Base-by-base conservation (phyloP, 176 grass and related monocot species). In the Stipa capillata region DNA sequence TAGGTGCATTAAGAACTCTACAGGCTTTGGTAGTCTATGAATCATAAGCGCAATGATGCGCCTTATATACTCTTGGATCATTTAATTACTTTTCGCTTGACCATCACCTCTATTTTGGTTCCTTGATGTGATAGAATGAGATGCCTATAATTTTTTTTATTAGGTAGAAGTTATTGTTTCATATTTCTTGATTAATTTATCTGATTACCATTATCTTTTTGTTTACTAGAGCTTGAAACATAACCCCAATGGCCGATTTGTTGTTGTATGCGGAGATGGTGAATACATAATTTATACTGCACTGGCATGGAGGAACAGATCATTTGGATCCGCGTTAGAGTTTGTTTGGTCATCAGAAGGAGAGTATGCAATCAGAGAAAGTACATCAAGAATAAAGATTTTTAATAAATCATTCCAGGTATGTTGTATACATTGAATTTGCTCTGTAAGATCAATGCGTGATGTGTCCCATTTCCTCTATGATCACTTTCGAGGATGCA, bases 261-360 rank as follows among this genome's bases (percentile, higher is more conserved):
- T 95, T 76, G 92, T 94, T 65, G 96, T 99, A 50, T 99, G 96
- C 6, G 96, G 96, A 95, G 96, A 99, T 75, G 92, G 92, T 35
- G 96, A 99, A 85, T 91, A 93, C 76, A 95, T 99, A 83, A 99
- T 99, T 77, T 98, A 93, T 80, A 94, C 96, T 42, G 92, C 92
- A 43, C 53, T 99, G 72, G 96, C 96, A 71, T 99, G 96, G 96
- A 93, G 96, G 76, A 99, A 99, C 85, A 92, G 90, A 85, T 99
- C 96, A 61, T 99, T 95, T 89, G 96, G 96, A 72, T 87, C 92
- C 62, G 92, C 90, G 25, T 69, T 99, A 43, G 96, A 99, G 76
- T 95, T 95, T 52, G 90, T 87, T 49, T 99, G 96, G 96, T 99
- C 96, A 24, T 89, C 90, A 21, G 96, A 95, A 79, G 96, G 96